Base-by-base conservation (phyloP, 148 eudicot species). In the Amaranthus cruentus region DNA sequence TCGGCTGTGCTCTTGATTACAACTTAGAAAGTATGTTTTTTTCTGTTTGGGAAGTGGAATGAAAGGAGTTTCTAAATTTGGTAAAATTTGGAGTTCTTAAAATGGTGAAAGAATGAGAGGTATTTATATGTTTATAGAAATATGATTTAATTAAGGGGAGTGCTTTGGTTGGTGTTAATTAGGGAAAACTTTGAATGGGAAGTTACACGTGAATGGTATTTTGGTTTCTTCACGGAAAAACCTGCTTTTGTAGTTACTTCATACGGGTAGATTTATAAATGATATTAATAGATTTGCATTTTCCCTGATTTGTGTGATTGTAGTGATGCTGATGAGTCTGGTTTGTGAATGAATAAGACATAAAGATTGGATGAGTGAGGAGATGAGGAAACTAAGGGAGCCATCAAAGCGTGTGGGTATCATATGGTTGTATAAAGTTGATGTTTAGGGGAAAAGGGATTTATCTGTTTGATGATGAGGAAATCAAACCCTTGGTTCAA, bases 141-240 rank as follows among this genome's bases (percentile, higher is more conserved):
- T 14, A 55, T n/a, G 66, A 4, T 47, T 7, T 38, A 14, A 9
- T 15, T 2, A 28, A 21, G 56, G 5, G 2, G 18, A 28, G 13
- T 10, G 10, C 6, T 28, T 65, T 62, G 71, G 69, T 74, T 74
- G 69, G 72, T n/a, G 68, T 18, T 73, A 47, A 63, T 14, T 69
- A 4, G 18, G 77, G 71, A 28, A 62, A 55, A 6, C 66, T 55
- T 64, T 21, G 7, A 56, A 14, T 60, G 28, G 10, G 43, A 43
- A 59, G 18, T 74, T 78, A 28, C 77, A 78, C 81, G 81, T 63
- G 81, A 70, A 48, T 79, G 47, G n/a, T 48, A 14, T 28, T 65
- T 77, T 44, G 11, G 28, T 79, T 79, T 38, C 77, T 62, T 79
- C 71, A 69, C 81, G 78, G 70, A 74, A 55, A 61, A 62, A 28